phyloP scores from a whole-genome alignment of 805 yeast genomes.

The Cyberlindnera mrakii region DNA sequence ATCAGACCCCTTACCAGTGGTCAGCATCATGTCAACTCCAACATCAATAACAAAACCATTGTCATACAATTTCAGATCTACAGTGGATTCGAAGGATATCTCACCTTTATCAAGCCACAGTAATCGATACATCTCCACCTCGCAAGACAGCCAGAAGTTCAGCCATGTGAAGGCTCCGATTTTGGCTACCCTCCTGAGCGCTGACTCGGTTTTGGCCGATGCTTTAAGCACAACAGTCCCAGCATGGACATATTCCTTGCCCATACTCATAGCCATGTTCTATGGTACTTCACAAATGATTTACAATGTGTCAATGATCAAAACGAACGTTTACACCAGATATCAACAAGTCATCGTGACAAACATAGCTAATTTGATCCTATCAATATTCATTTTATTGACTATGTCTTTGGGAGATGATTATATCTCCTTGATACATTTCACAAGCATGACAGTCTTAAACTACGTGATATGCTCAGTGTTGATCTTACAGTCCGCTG shows the following conservation, averaged over 20 bases:
- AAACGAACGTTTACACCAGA: conserved; percentile 79
- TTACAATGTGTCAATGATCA: conserved; percentile 63
- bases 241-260: conserved; percentile 1
- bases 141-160: conserved; percentile 1
- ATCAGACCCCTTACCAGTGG: conserved; percentile 3
- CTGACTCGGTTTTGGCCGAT: conserved; percentile 9
- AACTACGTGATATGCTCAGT: neutral
- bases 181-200: conserved; percentile 13
- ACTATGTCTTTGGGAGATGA: neutral
- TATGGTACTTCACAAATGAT: conserved; percentile 26
- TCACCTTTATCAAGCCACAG: conserved; percentile 6
- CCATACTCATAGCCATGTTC: conserved; percentile 24
- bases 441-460: neutral
- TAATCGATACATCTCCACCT: neutral
- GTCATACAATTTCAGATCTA: neutral
- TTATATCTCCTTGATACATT: neutral
- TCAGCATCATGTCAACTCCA: neutral
- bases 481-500: neutral
- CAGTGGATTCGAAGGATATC: conserved; percentile 2
- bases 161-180: conserved; percentile 15
- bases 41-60: neutral
- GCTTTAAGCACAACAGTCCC: neutral
- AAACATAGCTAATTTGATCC: conserved; percentile 27
- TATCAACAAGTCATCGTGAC: conserved; percentile 89
- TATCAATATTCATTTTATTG: conserved; percentile 16